phyloP scores from a whole-genome alignment of 345 rosid species.

The Eucalyptus urophylla region DNA sequence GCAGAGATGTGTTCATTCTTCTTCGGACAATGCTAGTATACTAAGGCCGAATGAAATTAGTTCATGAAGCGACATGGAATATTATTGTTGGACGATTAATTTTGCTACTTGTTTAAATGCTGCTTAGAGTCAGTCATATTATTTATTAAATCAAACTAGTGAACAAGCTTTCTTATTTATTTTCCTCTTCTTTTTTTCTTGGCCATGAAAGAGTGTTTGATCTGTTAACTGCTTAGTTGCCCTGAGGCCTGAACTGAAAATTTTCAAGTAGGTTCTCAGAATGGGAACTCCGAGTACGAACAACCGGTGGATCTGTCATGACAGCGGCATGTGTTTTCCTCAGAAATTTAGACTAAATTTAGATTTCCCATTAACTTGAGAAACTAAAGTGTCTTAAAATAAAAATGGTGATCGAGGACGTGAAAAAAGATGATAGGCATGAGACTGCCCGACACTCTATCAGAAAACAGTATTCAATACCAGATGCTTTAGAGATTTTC shows the following conservation, averaged over 20 bases:
- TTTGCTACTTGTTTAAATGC: not conserved
- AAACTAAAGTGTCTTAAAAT: not conserved
- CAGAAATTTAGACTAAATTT: not conserved
- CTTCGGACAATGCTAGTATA: not conserved
- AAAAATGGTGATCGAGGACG: not conserved
- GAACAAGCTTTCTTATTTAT: not conserved
- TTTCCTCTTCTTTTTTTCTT: not conserved
- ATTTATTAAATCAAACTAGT: not conserved
- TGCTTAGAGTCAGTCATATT: not conserved
- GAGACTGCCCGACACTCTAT: not conserved
- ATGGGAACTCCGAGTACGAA: not conserved
- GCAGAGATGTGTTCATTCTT: not conserved
- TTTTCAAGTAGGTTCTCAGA: not conserved
- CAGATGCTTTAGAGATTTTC: not conserved
- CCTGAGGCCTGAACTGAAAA: not conserved
- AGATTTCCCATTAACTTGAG: not conserved
- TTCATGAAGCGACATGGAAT: not conserved
- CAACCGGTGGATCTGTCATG: not conserved
- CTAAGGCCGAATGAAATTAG: not conserved
- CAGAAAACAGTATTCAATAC: not conserved
- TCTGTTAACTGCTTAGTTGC: not conserved
- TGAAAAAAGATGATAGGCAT: not conserved
- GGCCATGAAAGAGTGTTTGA: not conserved
- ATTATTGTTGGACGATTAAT: not conserved
- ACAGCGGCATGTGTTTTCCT: not conserved